Base-by-base conservation (phyloP, 345 rosid species). In the Bruguiera gymnorhiza region DNA sequence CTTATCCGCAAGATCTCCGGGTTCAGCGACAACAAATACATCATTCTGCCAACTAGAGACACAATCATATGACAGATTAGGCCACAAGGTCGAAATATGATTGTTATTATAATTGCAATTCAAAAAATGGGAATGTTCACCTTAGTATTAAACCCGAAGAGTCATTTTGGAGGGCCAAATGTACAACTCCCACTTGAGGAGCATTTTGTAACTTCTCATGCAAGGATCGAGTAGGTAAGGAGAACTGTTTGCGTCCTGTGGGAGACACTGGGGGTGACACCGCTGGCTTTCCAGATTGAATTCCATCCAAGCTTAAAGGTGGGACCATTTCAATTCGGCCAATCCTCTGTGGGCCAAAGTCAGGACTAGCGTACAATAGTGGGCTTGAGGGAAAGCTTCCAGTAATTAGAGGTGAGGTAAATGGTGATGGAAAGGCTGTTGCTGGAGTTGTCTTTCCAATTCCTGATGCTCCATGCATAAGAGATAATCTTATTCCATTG, bases 361-460 rank as follows among this genome's bases (percentile, higher is more conserved):
- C 98, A 71, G 94, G 97, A 83, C 97, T 92, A 5, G 50, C 50
- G 65, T 77, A 95, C 57, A 87, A 71, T 74, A 83, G 92, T 23
- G 99, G 99, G 85, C 92, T 95, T 29, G 98, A 78, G 8, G 99
- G 98, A 68, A 90, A 85, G 85, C 92, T 95, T 86, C 98, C 99
- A 55, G 92, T 84, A 77, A 95, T 83, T 61, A 86, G 75, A 64
- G 98, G 97, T 34, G 98, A 92, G 31, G 87, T 61, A 76, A 92
- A 95, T 63, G 99, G 97, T 51, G 98, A 88, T 54, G 97, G 89
- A 64, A 84, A 83, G 62, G 92, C 73, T 71, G 96, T 78, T 73
- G 88, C 77, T 24, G 92, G 86, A 36, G 73, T 70, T 65, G 83
- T 70, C 78, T 79, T 90, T 51, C 73, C 78, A 59, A 77, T 73